Percentiles rank a stretch among this genome's conserved stretches.
phyloP scores from a whole-genome alignment of 441 rosid species.

The Corymbia calophylla region DNA sequence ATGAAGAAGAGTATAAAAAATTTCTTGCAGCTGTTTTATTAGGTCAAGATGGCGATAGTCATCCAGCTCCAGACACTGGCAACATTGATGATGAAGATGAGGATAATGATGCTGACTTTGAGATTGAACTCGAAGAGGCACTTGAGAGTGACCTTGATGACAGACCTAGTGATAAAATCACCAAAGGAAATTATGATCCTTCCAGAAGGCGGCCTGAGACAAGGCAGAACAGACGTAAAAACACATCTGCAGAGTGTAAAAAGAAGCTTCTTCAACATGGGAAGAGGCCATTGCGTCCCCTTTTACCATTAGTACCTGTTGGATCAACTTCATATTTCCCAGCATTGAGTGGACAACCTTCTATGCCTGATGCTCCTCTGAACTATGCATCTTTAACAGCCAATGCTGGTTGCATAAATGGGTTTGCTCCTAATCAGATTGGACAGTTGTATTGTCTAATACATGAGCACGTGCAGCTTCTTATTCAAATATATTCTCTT shows the following conservation, averaged over 20 bases:
- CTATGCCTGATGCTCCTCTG: conserved; percentile 23
- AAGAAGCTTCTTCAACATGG: conserved; percentile 53
- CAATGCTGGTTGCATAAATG: conserved; percentile 31
- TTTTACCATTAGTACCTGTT: conserved; percentile 51
- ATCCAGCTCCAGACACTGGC: conserved; percentile 27
- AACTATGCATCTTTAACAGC: conserved; percentile 17
- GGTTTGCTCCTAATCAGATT: conserved; percentile 64
- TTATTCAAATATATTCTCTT: conserved; percentile 82
- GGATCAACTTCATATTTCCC: conserved; percentile 28
- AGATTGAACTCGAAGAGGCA: conserved; percentile 92
- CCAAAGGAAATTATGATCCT: conserved; percentile 17
- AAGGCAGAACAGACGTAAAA: conserved; percentile 75
- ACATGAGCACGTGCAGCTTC: conserved; percentile 89
- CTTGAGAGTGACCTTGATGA: conserved; percentile 92
- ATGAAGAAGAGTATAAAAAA: conserved; percentile 86
- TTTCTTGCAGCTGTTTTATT: conserved; percentile 85
- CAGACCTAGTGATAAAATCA: conserved; percentile 24
- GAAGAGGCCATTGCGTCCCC: conserved; percentile 74
- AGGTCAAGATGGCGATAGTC: conserved; percentile 46
- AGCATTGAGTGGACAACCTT: conserved; percentile 15
- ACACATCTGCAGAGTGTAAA: conserved; percentile 32
- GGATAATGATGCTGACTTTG: conserved; percentile 92
- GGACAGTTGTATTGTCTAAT: conserved; percentile 79
- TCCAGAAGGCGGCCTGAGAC: conserved; percentile 64
- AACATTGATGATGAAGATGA: conserved; percentile 74